Percentiles rank a stretch among this genome's conserved stretches.
Evolutionary conservation across 2,329 filamentous ascomycete species (phyloP).

Genomic region (Aspergillus nomiae): DNA sequence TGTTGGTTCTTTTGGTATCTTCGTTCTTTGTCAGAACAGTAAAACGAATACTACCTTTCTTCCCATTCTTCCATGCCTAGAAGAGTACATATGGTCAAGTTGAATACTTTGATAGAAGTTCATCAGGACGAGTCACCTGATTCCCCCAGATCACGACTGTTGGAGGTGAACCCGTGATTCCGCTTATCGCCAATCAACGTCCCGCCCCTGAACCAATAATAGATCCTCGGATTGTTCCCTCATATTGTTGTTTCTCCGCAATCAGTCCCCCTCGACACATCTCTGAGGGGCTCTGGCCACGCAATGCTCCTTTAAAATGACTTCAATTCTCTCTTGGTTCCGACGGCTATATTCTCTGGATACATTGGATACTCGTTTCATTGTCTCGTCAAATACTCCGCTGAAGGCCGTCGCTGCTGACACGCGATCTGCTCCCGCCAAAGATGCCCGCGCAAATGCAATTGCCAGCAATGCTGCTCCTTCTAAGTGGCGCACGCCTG

Average conservation of each 20-base stretch:
- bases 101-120: no score
- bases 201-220: conserved; percentile 25
- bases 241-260: conserved; percentile 9
- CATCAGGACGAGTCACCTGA: background rate
- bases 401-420: conserved; percentile 61
- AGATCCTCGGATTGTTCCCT: conserved; percentile 4
- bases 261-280: conserved; percentile 12
- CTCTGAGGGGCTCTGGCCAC: conserved; percentile 15
- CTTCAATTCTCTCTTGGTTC: conserved; percentile 49
- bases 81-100: no score
- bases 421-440: conserved; percentile 43
- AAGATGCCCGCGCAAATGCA: conserved; percentile 40
- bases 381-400: conserved; percentile 68
- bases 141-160: background rate
- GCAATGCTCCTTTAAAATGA: conserved; percentile 45
- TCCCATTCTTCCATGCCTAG: no score
- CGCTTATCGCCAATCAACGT: background rate
- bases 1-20: no score
- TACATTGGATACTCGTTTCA: conserved; percentile 72
- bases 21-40: no score
- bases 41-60: no score
- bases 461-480: conserved; percentile 54
- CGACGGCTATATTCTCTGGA: conserved; percentile 64
- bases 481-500: conserved; percentile 80
- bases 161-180: background rate